Conservation (phyloP, 768 basidiomycete genomes). For the Xerocomellus intermedius region DNA sequence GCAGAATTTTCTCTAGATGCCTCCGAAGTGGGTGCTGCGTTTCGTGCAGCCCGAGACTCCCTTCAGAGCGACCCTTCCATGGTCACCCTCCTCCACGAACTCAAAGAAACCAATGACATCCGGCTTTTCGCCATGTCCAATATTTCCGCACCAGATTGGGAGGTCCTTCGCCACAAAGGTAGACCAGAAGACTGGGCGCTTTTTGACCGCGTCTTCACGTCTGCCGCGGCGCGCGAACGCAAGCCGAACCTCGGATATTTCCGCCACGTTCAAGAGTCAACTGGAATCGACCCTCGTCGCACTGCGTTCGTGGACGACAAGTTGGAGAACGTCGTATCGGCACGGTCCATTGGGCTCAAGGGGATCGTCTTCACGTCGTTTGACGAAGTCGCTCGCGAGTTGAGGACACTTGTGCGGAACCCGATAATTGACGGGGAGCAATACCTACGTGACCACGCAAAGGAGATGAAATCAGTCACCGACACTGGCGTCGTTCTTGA, state of each 20-base stretch:
- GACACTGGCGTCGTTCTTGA: constrained; percentile 13
- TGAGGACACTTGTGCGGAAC: constrained; percentile 16
- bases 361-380: constrained; percentile 21
- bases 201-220: constrained; percentile 22
- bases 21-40: constrained; percentile 9
- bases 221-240: constrained; percentile 14
- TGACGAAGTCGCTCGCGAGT: constrained; percentile 13
- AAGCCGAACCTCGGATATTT: constrained; percentile 23
- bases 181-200: constrained; percentile 17
- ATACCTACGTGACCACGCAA: constrained; percentile 14
- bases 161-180: constrained; percentile 15
- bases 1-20: constrained; percentile 17
- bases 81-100: constrained; percentile 16
- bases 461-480: constrained; percentile 17
- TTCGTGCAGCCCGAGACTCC: constrained; percentile 3
- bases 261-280: constrained; percentile 13
- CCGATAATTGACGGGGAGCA: constrained; percentile 12
- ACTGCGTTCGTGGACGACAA: constrained; percentile 26
- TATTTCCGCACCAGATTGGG: constrained; percentile 22
- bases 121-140: constrained; percentile 25
- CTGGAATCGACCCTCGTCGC: constrained; percentile 17
- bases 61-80: constrained; percentile 13
- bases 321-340: constrained; percentile 21
- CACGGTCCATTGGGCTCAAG: constrained; percentile 18
- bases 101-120: constrained; percentile 4